Evolutionary conservation across 2,329 filamentous ascomycete genomes (phyloP), one percentile per base, ranked within the genome.

Genomic region (Dendryphion nanum): DNA sequence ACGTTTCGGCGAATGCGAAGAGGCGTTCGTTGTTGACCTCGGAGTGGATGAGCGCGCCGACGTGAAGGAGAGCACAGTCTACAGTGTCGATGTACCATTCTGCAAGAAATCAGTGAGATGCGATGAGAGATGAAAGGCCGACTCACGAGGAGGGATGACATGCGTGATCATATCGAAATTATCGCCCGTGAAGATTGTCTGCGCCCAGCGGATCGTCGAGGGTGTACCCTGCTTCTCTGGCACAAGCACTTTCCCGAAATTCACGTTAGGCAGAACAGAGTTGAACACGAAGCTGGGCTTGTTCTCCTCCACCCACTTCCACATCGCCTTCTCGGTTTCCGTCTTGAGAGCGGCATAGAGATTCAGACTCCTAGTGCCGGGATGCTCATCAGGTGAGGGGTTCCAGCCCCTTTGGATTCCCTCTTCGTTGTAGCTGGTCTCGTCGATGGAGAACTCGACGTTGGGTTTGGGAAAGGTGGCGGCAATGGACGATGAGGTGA

Each of bases 1-100:
- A 74, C 0, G 67, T 68, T 2, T 66, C 60, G 0, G 72, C 75
- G 36, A 75, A 78, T 1, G 64, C 78, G 49, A 81, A 78, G 6
- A 83, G 53, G 1, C 79, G 70, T 48, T 81, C 71, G 0, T 67
- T 66, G 2, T 59, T 42, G 0, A 79, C 67, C 1, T 66, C 61
- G 0, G 66, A 61, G 16, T 76, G 61, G 0, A 78, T 61, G 6
- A 76, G 59, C 0, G 72, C 78, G 3, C 74, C 71, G 3, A 81
- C 64, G 28, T 81, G 77, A 0, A 82, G 54, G 0, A 71, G 61
- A 0, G 75, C 78, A 24, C 40, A 40, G 37, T 63, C 61, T 7
- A 39, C 33, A 1, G 47, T 43, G 12, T 53, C 50, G 16, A 60
- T 49, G 34, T 45, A 61, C 38, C 44, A 59, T 38, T 59, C 50